These are phyloP conservation scores for Yarrowia galli DNA, from an alignment of 1,139 yeast genomes.

Conservation along the genomic window DNA sequence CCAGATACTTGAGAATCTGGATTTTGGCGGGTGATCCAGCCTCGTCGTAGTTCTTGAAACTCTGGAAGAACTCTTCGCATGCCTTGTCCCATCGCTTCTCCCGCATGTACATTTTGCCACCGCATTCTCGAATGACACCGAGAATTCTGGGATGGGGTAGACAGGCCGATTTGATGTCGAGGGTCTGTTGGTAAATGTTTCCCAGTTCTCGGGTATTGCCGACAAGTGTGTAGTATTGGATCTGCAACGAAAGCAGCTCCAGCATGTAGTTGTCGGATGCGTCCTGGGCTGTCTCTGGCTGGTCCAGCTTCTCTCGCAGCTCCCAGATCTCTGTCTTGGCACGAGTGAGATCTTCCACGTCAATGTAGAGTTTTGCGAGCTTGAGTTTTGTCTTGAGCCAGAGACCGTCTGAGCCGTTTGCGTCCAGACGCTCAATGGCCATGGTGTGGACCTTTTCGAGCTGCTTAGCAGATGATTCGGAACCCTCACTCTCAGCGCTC, in stretches of 20 bases:
- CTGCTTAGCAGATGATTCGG: conserved; percentile 16
- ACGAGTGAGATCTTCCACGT: conserved; percentile 51
- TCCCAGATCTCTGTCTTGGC: conserved; percentile 55
- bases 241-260: conserved; percentile 72
- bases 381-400: conserved; percentile 64
- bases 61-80: conserved; percentile 69
- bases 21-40: conserved; percentile 69
- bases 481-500: conserved; percentile 43
- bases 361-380: conserved; percentile 59
- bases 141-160: conserved; percentile 72
- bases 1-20: conserved; percentile 64
- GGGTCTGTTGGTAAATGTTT: conserved; percentile 59
- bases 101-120: conserved; percentile 72
- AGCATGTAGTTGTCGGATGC: conserved; percentile 54
- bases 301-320: conserved; percentile 45
- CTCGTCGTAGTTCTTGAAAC: conserved; percentile 80
- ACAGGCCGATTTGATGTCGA: conserved; percentile 63
- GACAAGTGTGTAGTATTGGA: conserved; percentile 57
- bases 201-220: conserved; percentile 56
- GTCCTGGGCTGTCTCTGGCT: conserved; percentile 45
- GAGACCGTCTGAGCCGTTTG: conserved; percentile 57
- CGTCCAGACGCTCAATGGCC: conserved; percentile 47
- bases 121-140: conserved; percentile 77
- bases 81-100: conserved; percentile 66
- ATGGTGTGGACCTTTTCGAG: conserved; percentile 48